phyloP scores from a whole-genome alignment of 2,329 filamentous ascomycete genomes.

The Ophiostoma pallidulum region DNA sequence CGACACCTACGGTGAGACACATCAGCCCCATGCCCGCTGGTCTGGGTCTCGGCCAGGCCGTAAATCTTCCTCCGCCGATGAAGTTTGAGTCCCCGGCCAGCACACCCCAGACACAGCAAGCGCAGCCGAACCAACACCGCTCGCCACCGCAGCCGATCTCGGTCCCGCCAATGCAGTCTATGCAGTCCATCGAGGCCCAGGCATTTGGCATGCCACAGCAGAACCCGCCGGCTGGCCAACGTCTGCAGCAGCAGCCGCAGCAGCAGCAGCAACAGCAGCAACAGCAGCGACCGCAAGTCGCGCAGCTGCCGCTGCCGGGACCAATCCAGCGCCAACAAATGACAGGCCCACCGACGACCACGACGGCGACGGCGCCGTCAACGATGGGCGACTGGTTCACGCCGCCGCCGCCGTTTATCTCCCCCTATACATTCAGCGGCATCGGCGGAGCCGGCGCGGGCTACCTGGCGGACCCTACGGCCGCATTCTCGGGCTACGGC shows the following conservation, averaged over 20 bases:
- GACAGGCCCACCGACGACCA: no score
- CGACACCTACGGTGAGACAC: conserved; percentile 26
- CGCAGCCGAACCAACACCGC: conserved; percentile 15
- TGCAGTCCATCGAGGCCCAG: conserved; percentile 9
- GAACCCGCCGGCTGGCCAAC: conserved; percentile 12
- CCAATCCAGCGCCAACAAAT: conserved; percentile 28
- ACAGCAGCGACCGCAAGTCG: conserved; percentile 2
- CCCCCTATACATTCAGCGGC: conserved; percentile 37
- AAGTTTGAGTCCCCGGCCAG: conserved; percentile 18
- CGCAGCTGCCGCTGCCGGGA: conserved; percentile 17
- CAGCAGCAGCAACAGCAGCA: conserved; percentile 19
- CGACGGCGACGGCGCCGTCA: conserved; percentile 21
- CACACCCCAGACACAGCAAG: conserved; percentile 18
- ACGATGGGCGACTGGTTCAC: conserved; percentile 42
- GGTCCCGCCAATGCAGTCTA: background rate
- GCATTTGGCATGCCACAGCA: conserved; percentile 33
- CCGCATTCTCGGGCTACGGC: conserved; percentile 18
- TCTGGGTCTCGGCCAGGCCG: background rate
- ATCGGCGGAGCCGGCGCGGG: conserved; percentile 25
- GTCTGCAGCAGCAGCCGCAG: conserved; percentile 28
- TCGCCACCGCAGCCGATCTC: conserved; percentile 14
- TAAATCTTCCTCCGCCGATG: conserved; percentile 7
- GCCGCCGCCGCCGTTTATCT: conserved; percentile 42
- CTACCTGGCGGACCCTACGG: conserved; percentile 17
- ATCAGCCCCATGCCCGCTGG: conserved; percentile 20